phyloP scores from a whole-genome alignment of 352 stramenopile species.

The Phytophthora idaei region DNA sequence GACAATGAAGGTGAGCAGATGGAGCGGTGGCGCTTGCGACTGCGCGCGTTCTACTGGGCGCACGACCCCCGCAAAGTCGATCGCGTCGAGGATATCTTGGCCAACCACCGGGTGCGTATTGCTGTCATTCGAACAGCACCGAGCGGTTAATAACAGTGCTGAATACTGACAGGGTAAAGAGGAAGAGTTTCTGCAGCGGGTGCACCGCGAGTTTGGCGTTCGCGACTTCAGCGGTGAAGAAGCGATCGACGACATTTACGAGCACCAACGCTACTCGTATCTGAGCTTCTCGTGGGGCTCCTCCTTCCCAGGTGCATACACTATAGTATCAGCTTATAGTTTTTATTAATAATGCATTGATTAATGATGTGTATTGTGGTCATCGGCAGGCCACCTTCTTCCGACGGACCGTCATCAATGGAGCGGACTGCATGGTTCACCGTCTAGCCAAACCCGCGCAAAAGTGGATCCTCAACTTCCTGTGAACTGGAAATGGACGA shows the following conservation, averaged over 20 bases:
- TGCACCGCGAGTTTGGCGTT: constrained; percentile 69
- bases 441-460: constrained; percentile 59
- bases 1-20: constrained; percentile 19
- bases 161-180: constrained; percentile 46
- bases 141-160: not conserved
- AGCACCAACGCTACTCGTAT: constrained; percentile 85
- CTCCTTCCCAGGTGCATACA: constrained; percentile 51
- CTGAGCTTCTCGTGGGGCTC: constrained; percentile 77
- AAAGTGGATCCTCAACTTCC: constrained; percentile 73
- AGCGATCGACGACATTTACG: constrained; percentile 77
- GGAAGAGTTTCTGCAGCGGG: constrained; percentile 59
- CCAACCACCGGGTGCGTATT: constrained; percentile 41
- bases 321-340: not conserved
- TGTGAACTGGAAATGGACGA: constrained; percentile 71
- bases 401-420: constrained; percentile 68
- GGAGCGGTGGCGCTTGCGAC: constrained; percentile 37
- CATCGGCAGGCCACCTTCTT: constrained; percentile 57
- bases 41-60: constrained; percentile 76
- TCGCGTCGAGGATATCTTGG: constrained; percentile 64
- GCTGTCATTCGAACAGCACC: not conserved
- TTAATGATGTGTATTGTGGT: not conserved
- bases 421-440: constrained; percentile 58
- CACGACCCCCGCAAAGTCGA: constrained; percentile 73
- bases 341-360: not conserved
- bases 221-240: constrained; percentile 73